Evolutionary conservation across 2,329 filamentous ascomycete species (phyloP).

Genomic region (Nemania sp.): DNA sequence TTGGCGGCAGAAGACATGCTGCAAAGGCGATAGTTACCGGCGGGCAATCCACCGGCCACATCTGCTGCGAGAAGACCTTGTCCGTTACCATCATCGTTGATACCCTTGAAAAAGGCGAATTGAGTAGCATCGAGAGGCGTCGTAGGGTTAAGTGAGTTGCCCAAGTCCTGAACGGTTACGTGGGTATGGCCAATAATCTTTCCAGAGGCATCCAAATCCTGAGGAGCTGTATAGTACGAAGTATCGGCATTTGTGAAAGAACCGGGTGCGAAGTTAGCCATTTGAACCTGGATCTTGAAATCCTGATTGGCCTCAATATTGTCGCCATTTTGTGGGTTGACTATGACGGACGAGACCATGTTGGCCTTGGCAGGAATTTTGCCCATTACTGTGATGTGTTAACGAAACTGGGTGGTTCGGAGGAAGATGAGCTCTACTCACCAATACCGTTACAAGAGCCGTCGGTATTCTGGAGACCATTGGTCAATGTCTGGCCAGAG

Average conservation of each 20-base stretch:
- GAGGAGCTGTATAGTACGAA: constrained; percentile 65
- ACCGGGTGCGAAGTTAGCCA: constrained; percentile 58
- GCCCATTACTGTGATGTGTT: constrained; percentile 55
- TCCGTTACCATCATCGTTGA: constrained; percentile 63
- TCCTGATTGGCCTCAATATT: constrained; percentile 50
- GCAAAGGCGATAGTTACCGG: constrained; percentile 67
- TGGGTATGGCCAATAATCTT: constrained; percentile 63
- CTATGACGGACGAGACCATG: constrained; percentile 62
- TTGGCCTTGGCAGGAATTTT: constrained; percentile 57
- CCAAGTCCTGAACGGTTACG: constrained; percentile 60
- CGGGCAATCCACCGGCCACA: constrained; percentile 61
- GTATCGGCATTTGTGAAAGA: constrained; percentile 62
- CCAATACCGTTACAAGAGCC: constrained; percentile 68
- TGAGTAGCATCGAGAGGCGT: constrained; percentile 55
- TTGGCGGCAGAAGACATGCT: constrained; percentile 66
- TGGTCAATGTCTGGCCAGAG: constrained; percentile 56
- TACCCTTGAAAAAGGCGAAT: constrained; percentile 69
- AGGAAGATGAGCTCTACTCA: constrained; percentile 42
- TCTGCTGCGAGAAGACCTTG: constrained; percentile 55
- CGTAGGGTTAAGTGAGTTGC: constrained; percentile 53
- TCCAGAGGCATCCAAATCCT: constrained; percentile 53
- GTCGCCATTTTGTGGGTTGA: constrained; percentile 56
- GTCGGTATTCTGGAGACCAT: constrained; percentile 58
- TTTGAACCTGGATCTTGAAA: constrained; percentile 58
- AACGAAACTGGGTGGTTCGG: background rate